Conservation (phyloP, 495 filamentous ascomycete species). For the Aspergillus baeticus region DNA sequence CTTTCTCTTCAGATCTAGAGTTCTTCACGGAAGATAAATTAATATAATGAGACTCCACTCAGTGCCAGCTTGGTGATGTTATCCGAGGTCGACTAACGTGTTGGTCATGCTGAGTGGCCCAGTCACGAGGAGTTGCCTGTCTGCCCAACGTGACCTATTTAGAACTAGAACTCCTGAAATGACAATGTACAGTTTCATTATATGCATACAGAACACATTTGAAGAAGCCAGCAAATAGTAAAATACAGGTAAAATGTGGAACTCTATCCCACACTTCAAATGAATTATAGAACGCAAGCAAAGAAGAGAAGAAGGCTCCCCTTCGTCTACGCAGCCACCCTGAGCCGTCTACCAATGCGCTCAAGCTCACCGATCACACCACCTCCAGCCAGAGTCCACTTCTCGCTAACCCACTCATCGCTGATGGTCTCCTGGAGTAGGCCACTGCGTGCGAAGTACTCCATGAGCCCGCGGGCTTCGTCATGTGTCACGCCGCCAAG, state of each 20-base stretch:
- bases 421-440: constrained; percentile 68
- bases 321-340: constrained; percentile 26
- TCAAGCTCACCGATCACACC: constrained; percentile 87
- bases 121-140: not conserved
- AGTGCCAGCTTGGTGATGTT: too few species aligned
- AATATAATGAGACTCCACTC: too few species aligned
- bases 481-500: constrained; percentile 65
- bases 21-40: too few species aligned
- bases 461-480: constrained; percentile 79
- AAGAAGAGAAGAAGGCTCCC: constrained; percentile 8
- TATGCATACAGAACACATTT: constrained; percentile 37
- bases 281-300: not conserved
- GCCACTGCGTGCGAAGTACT: constrained; percentile 90
- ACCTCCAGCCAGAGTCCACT: constrained; percentile 77
- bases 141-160: constrained; percentile 1
- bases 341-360: constrained; percentile 56
- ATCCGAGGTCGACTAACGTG: not conserved
- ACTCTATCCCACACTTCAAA: not conserved
- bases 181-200: constrained; percentile 30
- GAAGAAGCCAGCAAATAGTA: constrained; percentile 28
- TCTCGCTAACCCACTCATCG: constrained; percentile 73
- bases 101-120: not conserved
- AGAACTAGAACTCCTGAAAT: not conserved
- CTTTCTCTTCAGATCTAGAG: too few species aligned
- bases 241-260: constrained; percentile 28